Base-by-base conservation (phyloP, 164 flowering plant genomes). In the Akebia trifoliata region DNA sequence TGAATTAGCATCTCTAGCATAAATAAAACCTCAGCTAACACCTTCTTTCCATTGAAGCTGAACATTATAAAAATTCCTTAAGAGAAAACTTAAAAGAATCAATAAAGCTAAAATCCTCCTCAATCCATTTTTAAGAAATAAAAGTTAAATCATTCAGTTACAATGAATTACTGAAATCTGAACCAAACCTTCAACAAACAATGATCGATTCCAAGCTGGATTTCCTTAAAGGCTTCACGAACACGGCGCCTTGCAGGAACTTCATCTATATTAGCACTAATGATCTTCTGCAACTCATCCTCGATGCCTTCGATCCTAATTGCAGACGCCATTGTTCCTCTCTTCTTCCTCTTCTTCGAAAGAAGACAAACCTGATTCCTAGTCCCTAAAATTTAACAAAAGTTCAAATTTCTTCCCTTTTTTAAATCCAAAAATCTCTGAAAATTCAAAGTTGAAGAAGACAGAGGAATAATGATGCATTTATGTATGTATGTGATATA, bases 221-320 rank as follows among this genome's bases (percentile, higher is more conserved):
- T 70, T 8, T 84, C 85, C 80, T 84, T 87, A 39, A 87, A 83
- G 0, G 87, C 93, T 59, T 84, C 97, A 22, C 96, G 87, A 54
- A 78, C 90, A 9, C 77, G 76, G n/a, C 97, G 72, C 54, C 97
- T 78, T 0, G 81, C 81, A 0, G 81, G 75, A 10, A 72, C 97
- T 4, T 78, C 61, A 40, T 87, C 93, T 85, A 86, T 78, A 8
- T 81, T 75, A 29, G 75, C 85, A 37, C 79, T 77, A 25, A 77
- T 4, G 31, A 90, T 62, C 76, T 59, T 71, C 75, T 60, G 81
- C 71, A 86, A 45, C n/a, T 86, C 87, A 3, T 74, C 69, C 29
- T 51, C 69, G 2, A 80, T 71, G 2, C 78, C 91, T 8, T 65
- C 63, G 2, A 77, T 49, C 62, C 55, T 75, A 69, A 56, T 57